Base-by-base conservation (phyloP, 2,329 filamentous ascomycete species). In the Cryphonectria radicalis region DNA sequence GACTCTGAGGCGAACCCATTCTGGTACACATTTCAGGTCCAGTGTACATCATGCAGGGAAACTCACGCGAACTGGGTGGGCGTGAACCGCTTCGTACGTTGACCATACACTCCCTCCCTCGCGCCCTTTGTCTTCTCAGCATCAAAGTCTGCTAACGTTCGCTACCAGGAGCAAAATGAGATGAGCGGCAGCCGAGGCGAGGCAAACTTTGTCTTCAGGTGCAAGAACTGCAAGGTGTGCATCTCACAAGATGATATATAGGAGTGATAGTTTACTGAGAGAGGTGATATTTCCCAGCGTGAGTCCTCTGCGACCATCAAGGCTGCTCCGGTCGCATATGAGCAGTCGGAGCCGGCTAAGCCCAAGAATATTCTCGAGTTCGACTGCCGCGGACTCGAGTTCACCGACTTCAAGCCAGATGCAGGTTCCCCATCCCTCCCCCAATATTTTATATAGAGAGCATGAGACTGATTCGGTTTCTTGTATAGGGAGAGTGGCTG, bases 151-250 rank as follows among this genome's bases (percentile, higher is more conserved):
- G 50, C 63, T 73, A 57, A 73, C 66, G 64, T 25, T 28, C 8
- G 32, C 32, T 25, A 11, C 13, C 74, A 97, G 94, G 95, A 98
- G 79, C 88, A 86, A 78, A 95, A 97, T 79, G 94, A 98, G 75
- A 90, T 98, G 81, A 96, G 93, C 74, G 95, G 95, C 50, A 98
- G 95, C 81, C 89, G 94, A 78, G 96, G 96, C 75, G 95, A 98
- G 82, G 96, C 96, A 73, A 98, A 98, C 82, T 99, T 99, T 82
- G 96, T 99, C n/a, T 99, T 96, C 95, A 95, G 91, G 81, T 99
- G 96, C 88, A 97, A 97, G 83, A 95, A 96, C 80, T 99, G 96
- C 90, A 97, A 96, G 89, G 94, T 96, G 76, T 42, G 83, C 80
- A 50, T 35, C 35, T 19, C 32, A 42, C 6, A 32, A 46, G 7